Conservation (phyloP, 2,329 filamentous ascomycete species). For the Pseudogymnoascus sp. region DNA sequence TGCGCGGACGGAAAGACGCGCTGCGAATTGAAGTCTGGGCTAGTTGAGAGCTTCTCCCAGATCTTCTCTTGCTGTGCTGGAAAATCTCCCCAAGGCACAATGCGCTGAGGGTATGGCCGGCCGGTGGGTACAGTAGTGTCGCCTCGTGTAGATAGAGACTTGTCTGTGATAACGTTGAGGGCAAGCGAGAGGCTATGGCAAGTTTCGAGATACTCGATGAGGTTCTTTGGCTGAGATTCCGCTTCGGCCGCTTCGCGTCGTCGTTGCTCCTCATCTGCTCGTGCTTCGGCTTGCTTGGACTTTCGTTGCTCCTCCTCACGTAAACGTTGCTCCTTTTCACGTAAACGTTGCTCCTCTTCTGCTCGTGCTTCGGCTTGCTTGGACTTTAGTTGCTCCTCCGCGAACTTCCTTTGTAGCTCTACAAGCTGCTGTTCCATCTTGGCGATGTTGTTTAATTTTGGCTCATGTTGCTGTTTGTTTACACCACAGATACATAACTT, state of each 20-base stretch:
- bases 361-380: conserved; percentile 26
- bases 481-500: not conserved
- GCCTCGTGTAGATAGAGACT: conserved; percentile 27
- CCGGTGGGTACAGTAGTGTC: conserved; percentile 27
- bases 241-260: conserved; percentile 11
- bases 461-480: not conserved
- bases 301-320: conserved; percentile 14
- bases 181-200: conserved; percentile 28
- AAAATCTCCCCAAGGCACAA: conserved; percentile 28
- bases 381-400: not conserved
- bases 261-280: conserved; percentile 16
- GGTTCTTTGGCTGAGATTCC: not conserved
- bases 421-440: not conserved
- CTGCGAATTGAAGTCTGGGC: conserved; percentile 22
- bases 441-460: not conserved
- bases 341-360: conserved; percentile 12
- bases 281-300: not conserved
- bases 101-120: conserved; percentile 28
- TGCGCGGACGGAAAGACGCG: conserved; percentile 26
- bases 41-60: not conserved
- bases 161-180: conserved; percentile 27
- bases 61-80: no score
- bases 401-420: not conserved
- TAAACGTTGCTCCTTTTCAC: conserved; percentile 11
- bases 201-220: conserved; percentile 25